Conservation (phyloP, 352 stramenopile genomes). For the Phytophthora sojae region DNA sequence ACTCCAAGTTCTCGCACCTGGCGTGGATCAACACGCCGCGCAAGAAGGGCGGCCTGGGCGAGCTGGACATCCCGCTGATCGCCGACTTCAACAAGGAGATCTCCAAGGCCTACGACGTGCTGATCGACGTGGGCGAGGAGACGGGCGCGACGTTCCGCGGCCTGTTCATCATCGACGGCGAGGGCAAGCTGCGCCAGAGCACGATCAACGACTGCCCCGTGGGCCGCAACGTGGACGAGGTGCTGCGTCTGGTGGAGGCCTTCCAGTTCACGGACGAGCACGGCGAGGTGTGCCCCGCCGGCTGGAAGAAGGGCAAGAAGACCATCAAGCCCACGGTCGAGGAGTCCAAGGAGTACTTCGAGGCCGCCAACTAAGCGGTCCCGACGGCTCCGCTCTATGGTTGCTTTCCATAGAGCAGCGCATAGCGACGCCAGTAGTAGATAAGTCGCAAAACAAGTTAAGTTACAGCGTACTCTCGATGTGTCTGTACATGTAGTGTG, state of each 20-base stretch:
- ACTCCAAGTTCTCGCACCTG: slow-evolving; percentile 91
- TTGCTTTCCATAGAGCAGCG: no score
- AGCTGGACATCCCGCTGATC: slow-evolving; percentile 91
- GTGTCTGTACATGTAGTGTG: no score
- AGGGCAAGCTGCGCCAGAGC: slow-evolving; percentile 83
- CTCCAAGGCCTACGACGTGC: slow-evolving; percentile 78
- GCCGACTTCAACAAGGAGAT: slow-evolving; percentile 90
- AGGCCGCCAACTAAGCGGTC: slow-evolving; percentile 30
- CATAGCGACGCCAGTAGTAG: no score
- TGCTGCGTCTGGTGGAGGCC: slow-evolving; percentile 88
- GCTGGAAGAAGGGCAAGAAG: slow-evolving; percentile 90
- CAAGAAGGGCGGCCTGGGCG: slow-evolving; percentile 89
- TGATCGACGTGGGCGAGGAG: slow-evolving; percentile 67
- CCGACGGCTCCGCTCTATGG: no score
- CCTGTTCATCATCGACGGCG: slow-evolving; percentile 91
- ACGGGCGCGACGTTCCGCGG: slow-evolving; percentile 81
- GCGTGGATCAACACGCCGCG: slow-evolving; percentile 90
- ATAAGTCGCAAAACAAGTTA: no score
- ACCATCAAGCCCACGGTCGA: slow-evolving; percentile 87
- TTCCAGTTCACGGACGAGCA: slow-evolving; percentile 50
- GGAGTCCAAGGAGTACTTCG: slow-evolving; percentile 82
- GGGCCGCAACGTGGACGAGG: slow-evolving; percentile 90
- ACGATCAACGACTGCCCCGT: slow-evolving; percentile 91
- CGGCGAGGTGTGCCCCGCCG: slow-evolving; percentile 74
- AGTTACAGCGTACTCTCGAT: no score